phyloP scores from a whole-genome alignment of 1,284 basidiomycete species.

The Vanrija sp. region DNA sequence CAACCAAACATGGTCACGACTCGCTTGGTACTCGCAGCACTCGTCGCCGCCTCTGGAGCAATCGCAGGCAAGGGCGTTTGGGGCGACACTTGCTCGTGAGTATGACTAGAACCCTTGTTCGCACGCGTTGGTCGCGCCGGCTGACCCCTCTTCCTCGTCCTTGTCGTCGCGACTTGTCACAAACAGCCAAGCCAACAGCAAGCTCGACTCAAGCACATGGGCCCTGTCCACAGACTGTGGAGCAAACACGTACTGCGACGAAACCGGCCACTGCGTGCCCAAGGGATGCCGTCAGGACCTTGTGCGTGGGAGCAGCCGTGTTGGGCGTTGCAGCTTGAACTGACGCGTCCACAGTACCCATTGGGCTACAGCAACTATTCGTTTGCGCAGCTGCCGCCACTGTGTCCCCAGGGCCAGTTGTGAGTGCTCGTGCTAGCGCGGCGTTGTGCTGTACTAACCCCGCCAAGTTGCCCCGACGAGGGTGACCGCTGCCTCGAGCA shows the following conservation, averaged over 20 bases:
- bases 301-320: constrained; percentile 40
- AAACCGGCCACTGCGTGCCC: constrained; percentile 57
- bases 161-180: too few relatives aligned
- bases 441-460: background rate
- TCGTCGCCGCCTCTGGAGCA: too few relatives aligned
- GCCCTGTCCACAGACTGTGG: constrained; percentile 74
- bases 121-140: too few relatives aligned
- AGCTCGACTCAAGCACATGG: constrained; percentile 67
- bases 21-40: too few relatives aligned
- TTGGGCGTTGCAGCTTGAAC: background rate
- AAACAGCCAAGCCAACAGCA: constrained; percentile 52
- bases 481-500: constrained; percentile 64
- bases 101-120: too few relatives aligned
- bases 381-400: constrained; percentile 55
- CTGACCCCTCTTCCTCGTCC: too few relatives aligned
- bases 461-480: constrained; percentile 78
- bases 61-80: too few relatives aligned
- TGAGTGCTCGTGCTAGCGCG: constrained; percentile 16
- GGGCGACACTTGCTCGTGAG: too few relatives aligned
- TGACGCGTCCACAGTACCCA: constrained; percentile 36
- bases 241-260: constrained; percentile 62
- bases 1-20: too few relatives aligned
- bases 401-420: constrained; percentile 57
- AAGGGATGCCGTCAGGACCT: constrained; percentile 72
- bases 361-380: constrained; percentile 45